Evolutionary conservation across 495 filamentous ascomycete species (phyloP).

Genomic region (Trichoderma gamsii): DNA sequence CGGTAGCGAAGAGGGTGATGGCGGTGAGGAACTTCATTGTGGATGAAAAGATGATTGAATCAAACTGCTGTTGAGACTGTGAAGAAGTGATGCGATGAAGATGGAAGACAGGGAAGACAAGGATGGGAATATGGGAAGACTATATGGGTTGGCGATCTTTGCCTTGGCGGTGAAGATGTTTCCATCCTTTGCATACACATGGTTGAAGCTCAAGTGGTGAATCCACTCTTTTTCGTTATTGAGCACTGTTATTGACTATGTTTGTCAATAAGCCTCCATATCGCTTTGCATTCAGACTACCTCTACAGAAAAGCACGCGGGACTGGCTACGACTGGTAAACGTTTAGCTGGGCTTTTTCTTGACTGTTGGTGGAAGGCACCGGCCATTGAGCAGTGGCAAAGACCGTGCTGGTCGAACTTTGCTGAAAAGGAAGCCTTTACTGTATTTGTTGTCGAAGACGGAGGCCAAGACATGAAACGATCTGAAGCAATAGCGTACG

Average conservation of each 20-base stretch:
- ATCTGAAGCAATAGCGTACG: too few species aligned
- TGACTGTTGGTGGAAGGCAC: not conserved
- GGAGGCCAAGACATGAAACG: too few species aligned
- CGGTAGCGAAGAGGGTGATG: slow-evolving; percentile 7
- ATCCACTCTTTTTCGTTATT: not conserved
- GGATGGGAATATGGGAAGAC: not conserved
- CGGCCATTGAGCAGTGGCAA: not conserved
- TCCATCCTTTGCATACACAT: not conserved
- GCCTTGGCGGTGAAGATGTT: not conserved
- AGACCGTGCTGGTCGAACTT: not conserved
- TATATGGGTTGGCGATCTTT: not conserved
- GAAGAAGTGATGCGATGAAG: not conserved
- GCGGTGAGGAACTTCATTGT: slow-evolving; percentile 14
- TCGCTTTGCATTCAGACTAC: not conserved
- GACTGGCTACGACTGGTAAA: not conserved
- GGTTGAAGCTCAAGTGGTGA: not conserved
- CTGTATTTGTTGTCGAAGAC: not conserved
- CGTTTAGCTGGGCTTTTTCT: not conserved
- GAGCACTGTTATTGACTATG: not conserved
- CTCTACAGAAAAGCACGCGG: not conserved
- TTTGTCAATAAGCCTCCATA: not conserved
- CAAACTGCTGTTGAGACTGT: not conserved
- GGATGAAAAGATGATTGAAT: not conserved
- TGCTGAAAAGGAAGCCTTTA: not conserved
- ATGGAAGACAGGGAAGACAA: not conserved